phyloP scores from a whole-genome alignment of 1,139 yeast species.

The Geotrichum siamense region DNA sequence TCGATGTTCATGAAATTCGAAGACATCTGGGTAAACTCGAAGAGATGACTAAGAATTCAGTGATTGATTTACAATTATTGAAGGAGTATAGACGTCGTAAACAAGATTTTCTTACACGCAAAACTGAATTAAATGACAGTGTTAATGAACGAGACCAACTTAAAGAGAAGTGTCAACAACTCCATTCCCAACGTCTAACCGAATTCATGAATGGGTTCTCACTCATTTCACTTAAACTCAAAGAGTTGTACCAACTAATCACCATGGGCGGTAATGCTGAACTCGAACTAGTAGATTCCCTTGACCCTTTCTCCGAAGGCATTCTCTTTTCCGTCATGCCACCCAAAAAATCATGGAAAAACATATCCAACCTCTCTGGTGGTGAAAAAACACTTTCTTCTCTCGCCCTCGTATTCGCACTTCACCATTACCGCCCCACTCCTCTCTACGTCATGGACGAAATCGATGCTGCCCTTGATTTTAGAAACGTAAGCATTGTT shows the following conservation, averaged over 20 bases:
- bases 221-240: conserved; percentile 76
- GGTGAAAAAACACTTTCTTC: conserved; percentile 97
- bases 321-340: conserved; percentile 98
- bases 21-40: conserved; percentile 51
- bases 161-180: conserved; percentile 56
- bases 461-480: conserved; percentile 97
- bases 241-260: conserved; percentile 97
- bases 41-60: conserved; percentile 48
- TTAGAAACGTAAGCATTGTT: conserved; percentile 91
- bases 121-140: conserved; percentile 59
- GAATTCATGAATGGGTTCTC: conserved; percentile 94
- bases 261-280: conserved; percentile 99
- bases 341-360: conserved; percentile 96
- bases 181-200: conserved; percentile 66
- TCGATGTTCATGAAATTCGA: conserved; percentile 48
- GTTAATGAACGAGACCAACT: conserved; percentile 60
- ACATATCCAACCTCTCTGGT: conserved; percentile 89
- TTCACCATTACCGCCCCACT: conserved; percentile 93
- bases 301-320: conserved; percentile 98
- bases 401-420: conserved; percentile 89
- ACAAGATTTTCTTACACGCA: conserved; percentile 55
- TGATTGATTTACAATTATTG: conserved; percentile 66
- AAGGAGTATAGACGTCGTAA: conserved; percentile 68
- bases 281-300: conserved; percentile 85
- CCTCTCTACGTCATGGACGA: conserved; percentile 99